phyloP scores from a whole-genome alignment of 225 moss, liverwort and hornwort species.

The Climacium dendroides region DNA sequence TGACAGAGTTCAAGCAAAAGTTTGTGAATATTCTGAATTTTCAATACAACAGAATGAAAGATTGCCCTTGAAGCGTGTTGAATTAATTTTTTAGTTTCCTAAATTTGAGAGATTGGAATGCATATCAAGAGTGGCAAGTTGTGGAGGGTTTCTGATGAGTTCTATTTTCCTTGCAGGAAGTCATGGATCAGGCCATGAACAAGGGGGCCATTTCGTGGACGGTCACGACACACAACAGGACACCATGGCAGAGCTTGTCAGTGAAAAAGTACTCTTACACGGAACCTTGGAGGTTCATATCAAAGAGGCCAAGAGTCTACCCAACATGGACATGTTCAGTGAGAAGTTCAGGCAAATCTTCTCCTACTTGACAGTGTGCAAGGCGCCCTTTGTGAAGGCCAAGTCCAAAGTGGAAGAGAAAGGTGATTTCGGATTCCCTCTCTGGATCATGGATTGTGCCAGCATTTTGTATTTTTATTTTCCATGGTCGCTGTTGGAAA shows the following conservation, averaged over 20 bases:
- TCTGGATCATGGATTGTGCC: neutral
- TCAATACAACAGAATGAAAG: neutral
- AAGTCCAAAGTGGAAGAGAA: conserved; percentile 13
- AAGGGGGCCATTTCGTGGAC: neutral
- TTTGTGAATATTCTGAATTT: neutral
- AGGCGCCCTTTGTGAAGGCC: conserved; percentile 18
- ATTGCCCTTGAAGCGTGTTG: neutral
- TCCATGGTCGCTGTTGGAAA: neutral
- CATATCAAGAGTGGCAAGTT: neutral
- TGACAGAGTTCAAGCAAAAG: neutral
- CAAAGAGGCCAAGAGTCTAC: conserved; percentile 37
- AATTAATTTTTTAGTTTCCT: neutral
- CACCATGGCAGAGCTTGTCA: conserved; percentile 33
- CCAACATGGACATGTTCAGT: conserved; percentile 83
- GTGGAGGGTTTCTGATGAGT: neutral
- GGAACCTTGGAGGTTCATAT: conserved; percentile 58
- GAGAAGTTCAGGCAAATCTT: conserved; percentile 52
- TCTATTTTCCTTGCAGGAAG: neutral
- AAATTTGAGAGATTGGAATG: neutral
- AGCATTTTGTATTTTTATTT: neutral
- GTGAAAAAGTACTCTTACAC: conserved; percentile 34
- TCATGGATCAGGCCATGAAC: neutral
- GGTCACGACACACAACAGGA: conserved; percentile 20
- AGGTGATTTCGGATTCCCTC: neutral
- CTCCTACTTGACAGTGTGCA: conserved; percentile 43